Conservation (phyloP, 192 early-diverging fungal genomes). For the Umbelopsis ramanniana region DNA sequence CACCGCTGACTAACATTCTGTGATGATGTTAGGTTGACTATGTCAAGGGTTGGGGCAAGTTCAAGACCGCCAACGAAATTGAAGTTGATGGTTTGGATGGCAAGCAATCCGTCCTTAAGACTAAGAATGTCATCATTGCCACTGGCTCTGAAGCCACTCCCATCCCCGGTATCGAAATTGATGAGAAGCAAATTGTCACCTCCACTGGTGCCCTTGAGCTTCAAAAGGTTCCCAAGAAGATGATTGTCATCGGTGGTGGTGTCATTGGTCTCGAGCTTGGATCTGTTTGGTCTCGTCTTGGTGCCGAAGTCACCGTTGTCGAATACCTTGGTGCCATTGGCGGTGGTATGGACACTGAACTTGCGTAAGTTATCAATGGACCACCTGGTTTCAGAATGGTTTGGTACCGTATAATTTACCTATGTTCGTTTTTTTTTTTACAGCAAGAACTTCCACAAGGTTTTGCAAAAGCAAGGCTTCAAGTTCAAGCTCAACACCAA, state of each 20-base stretch:
- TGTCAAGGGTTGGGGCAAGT: slow-evolving; percentile 88
- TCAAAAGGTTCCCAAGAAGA: slow-evolving; percentile 93
- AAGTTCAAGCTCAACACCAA: slow-evolving; percentile 99
- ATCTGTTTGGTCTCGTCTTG: slow-evolving; percentile 96
- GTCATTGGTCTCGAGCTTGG: slow-evolving; percentile 99
- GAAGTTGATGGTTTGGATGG: slow-evolving; percentile 84
- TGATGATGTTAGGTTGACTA: slow-evolving; percentile 70
- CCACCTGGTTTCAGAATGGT: not conserved
- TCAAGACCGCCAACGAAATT: slow-evolving; percentile 80
- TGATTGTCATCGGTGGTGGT: slow-evolving; percentile 98
- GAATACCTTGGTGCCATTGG: slow-evolving; percentile 94
- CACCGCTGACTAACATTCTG: not conserved
- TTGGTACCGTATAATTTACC: not conserved
- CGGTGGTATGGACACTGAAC: slow-evolving; percentile 95
- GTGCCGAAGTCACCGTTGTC: slow-evolving; percentile 93
- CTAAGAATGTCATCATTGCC: slow-evolving; percentile 98
- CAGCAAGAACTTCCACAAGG: slow-evolving; percentile 90
- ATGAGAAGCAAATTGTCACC: slow-evolving; percentile 94
- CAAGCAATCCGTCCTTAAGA: slow-evolving; percentile 67
- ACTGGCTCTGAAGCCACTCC: slow-evolving; percentile 94
- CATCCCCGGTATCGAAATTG: slow-evolving; percentile 92
- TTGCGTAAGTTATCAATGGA: slow-evolving; percentile 65
- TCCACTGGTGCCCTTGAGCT: slow-evolving; percentile 98
- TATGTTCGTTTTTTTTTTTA: not conserved
- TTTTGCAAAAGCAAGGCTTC: slow-evolving; percentile 93